phyloP scores from a whole-genome alignment of 169 alveolate species.

The Neospora caninum region DNA sequence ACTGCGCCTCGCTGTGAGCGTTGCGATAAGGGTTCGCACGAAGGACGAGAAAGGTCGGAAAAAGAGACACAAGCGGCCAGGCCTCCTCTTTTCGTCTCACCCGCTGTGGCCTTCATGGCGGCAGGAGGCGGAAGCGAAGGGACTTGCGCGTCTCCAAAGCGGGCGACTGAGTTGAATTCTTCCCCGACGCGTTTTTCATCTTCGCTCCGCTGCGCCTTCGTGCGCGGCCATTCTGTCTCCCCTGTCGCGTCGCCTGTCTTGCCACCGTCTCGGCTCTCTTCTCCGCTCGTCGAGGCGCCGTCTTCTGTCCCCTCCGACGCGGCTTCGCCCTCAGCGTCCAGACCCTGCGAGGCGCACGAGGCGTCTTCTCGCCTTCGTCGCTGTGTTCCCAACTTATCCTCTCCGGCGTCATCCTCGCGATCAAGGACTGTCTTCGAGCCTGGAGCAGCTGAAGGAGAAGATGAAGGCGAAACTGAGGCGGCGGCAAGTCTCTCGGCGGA shows the following conservation, averaged over 20 bases:
- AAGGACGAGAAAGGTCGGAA: too few species aligned
- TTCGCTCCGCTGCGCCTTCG: neutral
- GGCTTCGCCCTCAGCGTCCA: neutral
- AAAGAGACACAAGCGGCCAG: too few species aligned
- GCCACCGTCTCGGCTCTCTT: too few species aligned
- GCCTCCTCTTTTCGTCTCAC: constrained; percentile 9
- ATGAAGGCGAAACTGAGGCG: neutral
- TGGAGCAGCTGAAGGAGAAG: neutral
- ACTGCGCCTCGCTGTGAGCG: too few species aligned
- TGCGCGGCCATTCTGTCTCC: neutral
- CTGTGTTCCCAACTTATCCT: too few species aligned
- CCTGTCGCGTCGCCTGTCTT: neutral
- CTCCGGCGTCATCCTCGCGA: neutral
- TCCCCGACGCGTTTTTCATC: neutral
- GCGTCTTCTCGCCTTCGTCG: too few species aligned
- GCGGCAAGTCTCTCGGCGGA: too few species aligned
- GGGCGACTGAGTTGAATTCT: constrained; percentile 56
- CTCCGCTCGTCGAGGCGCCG: too few species aligned
- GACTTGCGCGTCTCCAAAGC: constrained; percentile 47
- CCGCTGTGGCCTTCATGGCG: constrained; percentile 52
- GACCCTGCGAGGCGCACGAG: too few species aligned
- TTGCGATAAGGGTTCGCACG: too few species aligned
- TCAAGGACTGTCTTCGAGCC: neutral
- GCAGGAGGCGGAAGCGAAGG: constrained; percentile 62
- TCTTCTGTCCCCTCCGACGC: neutral